A percentile compares a stretch with the other conserved stretches of the same genome.
These are phyloP conservation scores for Oldenlandia corymbosa DNA, from an alignment of 257 asterid genomes.

Conservation along the genomic window DNA sequence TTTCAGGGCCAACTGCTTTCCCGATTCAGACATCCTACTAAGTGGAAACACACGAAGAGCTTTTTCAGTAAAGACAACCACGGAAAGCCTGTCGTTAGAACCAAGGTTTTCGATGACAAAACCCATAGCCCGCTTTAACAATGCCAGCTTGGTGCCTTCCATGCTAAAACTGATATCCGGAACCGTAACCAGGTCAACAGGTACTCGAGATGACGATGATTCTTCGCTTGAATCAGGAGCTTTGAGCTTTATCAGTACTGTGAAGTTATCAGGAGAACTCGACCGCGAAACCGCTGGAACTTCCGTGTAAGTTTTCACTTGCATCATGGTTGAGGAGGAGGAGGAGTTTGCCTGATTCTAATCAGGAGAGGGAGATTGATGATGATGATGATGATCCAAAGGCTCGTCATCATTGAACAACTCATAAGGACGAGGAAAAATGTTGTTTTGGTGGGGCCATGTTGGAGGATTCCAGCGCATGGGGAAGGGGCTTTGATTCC, in stretches of 20 bases:
- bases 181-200: conserved; percentile 93
- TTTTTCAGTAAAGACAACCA: conserved; percentile 85
- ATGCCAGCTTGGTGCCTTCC: conserved; percentile 96
- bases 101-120: conserved; percentile 93
- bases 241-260: conserved; percentile 63
- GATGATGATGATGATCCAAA: too few species aligned
- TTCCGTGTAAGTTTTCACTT: conserved; percentile 62
- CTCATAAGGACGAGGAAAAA: too few species aligned
- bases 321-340: conserved; percentile 27
- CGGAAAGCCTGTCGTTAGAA: conserved; percentile 81
- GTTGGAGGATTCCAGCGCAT: too few species aligned
- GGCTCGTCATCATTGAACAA: conserved; percentile 88
- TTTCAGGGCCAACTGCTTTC: conserved; percentile 78
- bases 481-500: too few species aligned
- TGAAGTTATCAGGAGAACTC: conserved; percentile 40
- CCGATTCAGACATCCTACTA: conserved; percentile 79
- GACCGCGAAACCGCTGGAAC: conserved; percentile 54
- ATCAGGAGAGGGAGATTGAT: conserved; percentile 26
- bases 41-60: conserved; percentile 93
- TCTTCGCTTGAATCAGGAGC: conserved; percentile 57
- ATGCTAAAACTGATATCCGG: conserved; percentile 96
- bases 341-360: conserved; percentile 22
- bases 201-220: conserved; percentile 63
- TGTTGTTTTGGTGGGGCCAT: too few species aligned
- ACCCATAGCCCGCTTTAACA: conserved; percentile 97